These are phyloP conservation scores for Melastoma candidum DNA, from an alignment of 441 rosid genomes.

Conservation along the genomic window DNA sequence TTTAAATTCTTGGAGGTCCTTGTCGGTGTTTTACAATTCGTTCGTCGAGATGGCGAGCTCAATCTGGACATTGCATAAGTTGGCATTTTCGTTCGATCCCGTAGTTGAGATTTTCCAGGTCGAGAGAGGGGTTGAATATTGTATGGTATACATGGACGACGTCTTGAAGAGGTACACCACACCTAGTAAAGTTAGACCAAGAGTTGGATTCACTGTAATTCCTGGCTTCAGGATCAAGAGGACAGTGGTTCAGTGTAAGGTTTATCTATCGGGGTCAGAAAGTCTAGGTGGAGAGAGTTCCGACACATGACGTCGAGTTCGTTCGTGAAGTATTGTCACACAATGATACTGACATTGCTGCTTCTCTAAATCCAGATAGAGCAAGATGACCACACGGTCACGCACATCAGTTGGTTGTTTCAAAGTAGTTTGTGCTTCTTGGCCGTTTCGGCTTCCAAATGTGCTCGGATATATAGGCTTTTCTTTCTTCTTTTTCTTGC, in stretches of 20 bases:
- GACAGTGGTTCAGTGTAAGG: constrained; percentile 50
- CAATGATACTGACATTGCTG: no score
- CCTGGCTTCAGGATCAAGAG: constrained; percentile 53
- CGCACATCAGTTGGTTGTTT: no score
- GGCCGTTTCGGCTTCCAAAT: no score
- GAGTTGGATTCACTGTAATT: constrained; percentile 58
- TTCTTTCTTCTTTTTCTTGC: no score
- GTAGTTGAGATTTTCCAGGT: constrained; percentile 49
- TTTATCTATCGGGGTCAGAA: constrained; percentile 29
- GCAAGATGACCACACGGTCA: no score
- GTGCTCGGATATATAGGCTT: no score
- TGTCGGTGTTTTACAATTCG: constrained; percentile 39
- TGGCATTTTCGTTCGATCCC: constrained; percentile 53
- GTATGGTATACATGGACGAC: constrained; percentile 60
- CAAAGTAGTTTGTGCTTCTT: no score
- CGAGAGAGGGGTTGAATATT: constrained; percentile 45
- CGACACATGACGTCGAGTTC: no score
- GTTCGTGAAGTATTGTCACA: no score
- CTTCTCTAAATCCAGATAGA: no score
- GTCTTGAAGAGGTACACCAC: constrained; percentile 21
- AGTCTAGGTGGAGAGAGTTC: no score
- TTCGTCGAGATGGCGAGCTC: constrained; percentile 58
- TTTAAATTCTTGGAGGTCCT: constrained; percentile 53
- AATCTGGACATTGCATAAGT: constrained; percentile 44
- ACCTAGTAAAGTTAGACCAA: constrained; percentile 23